Conservation (phyloP, 2,329 filamentous ascomycete species). For the Biscogniauxia mediterranea region DNA sequence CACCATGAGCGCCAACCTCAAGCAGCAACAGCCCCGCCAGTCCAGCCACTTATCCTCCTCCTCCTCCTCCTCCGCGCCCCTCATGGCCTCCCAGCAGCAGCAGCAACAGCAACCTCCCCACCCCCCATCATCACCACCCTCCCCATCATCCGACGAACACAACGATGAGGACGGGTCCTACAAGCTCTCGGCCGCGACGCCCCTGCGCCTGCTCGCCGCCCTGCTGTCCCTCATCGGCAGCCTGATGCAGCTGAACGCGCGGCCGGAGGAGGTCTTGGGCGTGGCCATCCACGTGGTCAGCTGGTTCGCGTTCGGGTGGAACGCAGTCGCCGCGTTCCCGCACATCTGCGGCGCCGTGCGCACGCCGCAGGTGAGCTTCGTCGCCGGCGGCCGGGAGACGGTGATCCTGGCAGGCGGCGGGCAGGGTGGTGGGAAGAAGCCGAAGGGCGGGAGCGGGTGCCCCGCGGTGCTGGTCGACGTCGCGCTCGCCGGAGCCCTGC, state of each 20-base stretch:
- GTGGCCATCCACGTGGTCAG: conserved; percentile 1
- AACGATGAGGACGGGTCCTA: not conserved
- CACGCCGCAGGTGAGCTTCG: conserved; percentile 5
- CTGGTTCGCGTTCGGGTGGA: conserved; percentile 6
- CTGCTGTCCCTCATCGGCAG: conserved; percentile 5
- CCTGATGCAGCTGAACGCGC: not conserved
- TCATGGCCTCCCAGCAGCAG: not conserved
- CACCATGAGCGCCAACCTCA: not conserved
- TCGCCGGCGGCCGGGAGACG: not conserved
- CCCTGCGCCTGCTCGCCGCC: conserved; percentile 3
- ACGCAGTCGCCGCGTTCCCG: not conserved
- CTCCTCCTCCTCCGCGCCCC: too few species aligned
- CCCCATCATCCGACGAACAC: not conserved
- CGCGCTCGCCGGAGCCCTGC: not conserved
- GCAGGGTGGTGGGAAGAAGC: not conserved
- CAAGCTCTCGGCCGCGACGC: too few species aligned
- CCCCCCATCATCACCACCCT: not conserved
- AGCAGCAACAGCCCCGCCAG: not conserved
- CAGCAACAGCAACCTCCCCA: not conserved
- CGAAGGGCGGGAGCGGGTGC: not conserved
- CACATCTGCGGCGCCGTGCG: not conserved
- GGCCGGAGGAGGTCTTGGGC: not conserved
- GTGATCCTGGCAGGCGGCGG: not conserved
- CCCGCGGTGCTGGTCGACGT: conserved; percentile 3
- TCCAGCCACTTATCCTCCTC: conserved; percentile 4